phyloP scores from a whole-genome alignment of 352 stramenopile species.

The Ophiocytium majus region DNA sequence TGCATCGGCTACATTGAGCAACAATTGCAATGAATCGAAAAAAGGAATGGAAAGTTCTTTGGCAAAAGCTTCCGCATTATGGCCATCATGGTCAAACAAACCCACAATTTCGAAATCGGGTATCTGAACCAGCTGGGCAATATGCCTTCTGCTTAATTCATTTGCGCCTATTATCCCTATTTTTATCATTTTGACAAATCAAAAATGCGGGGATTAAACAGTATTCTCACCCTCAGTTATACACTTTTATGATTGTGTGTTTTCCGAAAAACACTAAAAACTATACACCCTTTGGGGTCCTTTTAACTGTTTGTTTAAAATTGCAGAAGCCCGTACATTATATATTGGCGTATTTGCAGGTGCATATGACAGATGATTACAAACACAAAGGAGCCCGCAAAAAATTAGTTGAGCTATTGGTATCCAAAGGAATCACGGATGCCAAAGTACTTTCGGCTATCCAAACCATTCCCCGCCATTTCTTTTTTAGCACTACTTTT shows the following conservation, averaged over 20 bases:
- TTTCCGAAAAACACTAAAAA: too few relatives aligned
- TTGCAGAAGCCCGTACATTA: too few relatives aligned
- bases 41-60: background rate
- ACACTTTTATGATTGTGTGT: too few relatives aligned
- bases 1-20: background rate
- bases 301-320: too few relatives aligned
- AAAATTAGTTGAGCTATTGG: background rate
- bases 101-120: background rate
- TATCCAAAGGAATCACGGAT: background rate
- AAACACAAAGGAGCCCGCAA: background rate
- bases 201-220: too few relatives aligned
- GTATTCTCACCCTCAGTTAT: too few relatives aligned
- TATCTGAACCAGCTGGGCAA: background rate
- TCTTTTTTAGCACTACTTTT: constrained; percentile 3
- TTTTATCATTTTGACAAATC: too few relatives aligned
- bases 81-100: background rate
- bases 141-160: background rate
- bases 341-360: background rate
- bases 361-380: background rate
- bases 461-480: background rate
- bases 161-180: background rate
- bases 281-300: too few relatives aligned
- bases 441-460: background rate
- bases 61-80: background rate
- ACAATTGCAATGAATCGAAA: background rate